Evolutionary conservation across 805 yeast species (phyloP), one percentile per base, ranked within the genome.

Genomic region (Vanderwaltozyma yarrowii): DNA sequence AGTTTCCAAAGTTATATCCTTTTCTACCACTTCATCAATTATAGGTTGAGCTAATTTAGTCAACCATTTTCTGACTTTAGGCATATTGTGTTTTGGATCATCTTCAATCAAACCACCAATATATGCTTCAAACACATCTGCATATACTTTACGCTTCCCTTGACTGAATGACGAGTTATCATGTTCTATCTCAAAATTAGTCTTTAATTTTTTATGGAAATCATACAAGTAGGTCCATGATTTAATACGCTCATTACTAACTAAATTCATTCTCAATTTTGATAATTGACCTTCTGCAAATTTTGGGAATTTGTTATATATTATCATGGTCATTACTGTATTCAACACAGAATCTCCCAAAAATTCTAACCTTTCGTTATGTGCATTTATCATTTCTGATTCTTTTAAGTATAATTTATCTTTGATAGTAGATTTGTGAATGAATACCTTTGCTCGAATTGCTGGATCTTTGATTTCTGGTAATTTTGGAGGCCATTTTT

Each of bases 121-220:
- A 48, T 89, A 89, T 0, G 97, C 96, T 61, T 92, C 98, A 55
- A 89, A 84, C 0, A 82, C 76, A 66, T 89, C 98, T 0, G 97
- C 95, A 51, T 71, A 72, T 4, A 82, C 65, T 54, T 92, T 92
- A 45, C 72, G 72, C 41, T 70, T 74, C 8, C 84, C 83, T 25
- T 65, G 62, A 21, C 61, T 56, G 37, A 70, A 66, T 15, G 43
- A 46, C 3, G 43, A 39, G 18, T 56, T 49, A 16, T 47, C 51
- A 20, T 45, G 43, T 9, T 44, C 40, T 11, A 47, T 37, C 40
- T 73, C 74, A 25, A 70, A 66, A 46, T 71, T 69, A 37, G 70
- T 65, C 40, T 70, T 67, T 44, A 85, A 60, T 38, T 65, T 64
- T 41, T 73, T 67, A 45, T 76, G 79, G 41, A 87, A 71, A 0